These are phyloP conservation scores for Thermothelomyces thermophilus DNA, from an alignment of 2,329 filamentous ascomycete genomes.

Conservation along the genomic window DNA sequence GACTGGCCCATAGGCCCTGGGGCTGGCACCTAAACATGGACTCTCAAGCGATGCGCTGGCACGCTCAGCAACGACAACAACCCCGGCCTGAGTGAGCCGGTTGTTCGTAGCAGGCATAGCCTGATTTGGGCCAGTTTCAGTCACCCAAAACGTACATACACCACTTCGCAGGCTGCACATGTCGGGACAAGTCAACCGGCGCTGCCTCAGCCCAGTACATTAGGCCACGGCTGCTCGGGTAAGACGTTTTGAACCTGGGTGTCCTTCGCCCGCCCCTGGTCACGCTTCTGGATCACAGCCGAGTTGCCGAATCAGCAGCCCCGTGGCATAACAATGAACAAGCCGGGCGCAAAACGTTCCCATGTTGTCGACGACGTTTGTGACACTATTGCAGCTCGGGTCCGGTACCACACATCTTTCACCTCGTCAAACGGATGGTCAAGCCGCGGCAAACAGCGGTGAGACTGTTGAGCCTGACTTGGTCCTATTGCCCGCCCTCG, in stretches of 20 bases:
- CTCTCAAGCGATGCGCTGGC: constrained; percentile 7
- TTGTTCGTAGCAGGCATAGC: background rate
- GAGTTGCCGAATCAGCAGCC: constrained; percentile 2
- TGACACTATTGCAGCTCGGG: background rate
- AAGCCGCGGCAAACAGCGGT: constrained; percentile 12
- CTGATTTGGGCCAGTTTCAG: constrained; percentile 14
- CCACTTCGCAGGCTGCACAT: background rate
- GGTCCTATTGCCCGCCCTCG: background rate
- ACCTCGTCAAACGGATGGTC: background rate
- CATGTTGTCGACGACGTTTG: background rate
- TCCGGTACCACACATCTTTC: constrained; percentile 2
- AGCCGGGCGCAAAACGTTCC: background rate
- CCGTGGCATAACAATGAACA: constrained; percentile 1
- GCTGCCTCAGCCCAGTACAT: too few species aligned
- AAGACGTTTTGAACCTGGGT: constrained; percentile 1
- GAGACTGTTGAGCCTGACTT: background rate
- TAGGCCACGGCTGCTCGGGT: constrained; percentile 9
- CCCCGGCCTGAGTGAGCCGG: too few species aligned
- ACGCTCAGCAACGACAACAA: background rate
- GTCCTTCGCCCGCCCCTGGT: constrained; percentile 4
- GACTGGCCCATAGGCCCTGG: background rate
- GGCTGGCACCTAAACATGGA: background rate
- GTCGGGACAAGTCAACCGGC: background rate
- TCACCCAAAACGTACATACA: background rate
- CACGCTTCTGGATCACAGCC: constrained; percentile 1